These are phyloP conservation scores for Salix caprea DNA, from an alignment of 345 rosid genomes.

Conservation along the genomic window DNA sequence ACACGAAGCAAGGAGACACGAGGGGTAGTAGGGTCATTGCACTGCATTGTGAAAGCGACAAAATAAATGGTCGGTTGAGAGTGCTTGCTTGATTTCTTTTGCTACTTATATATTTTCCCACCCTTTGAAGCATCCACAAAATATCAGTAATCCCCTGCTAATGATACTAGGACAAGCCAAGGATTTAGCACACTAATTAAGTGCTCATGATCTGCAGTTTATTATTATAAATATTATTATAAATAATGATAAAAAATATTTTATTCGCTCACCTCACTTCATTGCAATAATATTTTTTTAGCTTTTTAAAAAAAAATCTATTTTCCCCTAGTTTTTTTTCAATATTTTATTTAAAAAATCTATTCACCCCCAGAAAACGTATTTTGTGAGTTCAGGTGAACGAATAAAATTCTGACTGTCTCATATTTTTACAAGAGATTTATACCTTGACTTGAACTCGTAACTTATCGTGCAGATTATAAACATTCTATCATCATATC, in stretches of 20 bases:
- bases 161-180: neutral
- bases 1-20: neutral
- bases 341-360: too few relatives aligned
- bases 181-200: neutral
- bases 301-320: too few relatives aligned
- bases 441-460: too few relatives aligned
- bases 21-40: slow-evolving; percentile 1
- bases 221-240: too few relatives aligned
- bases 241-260: too few relatives aligned
- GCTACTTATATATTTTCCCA: neutral
- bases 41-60: neutral
- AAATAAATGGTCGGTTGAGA: slow-evolving; percentile 9
- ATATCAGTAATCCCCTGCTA: neutral
- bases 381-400: accelerated
- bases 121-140: neutral
- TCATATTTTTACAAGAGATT: accelerated
- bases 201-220: neutral
- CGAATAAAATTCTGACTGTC: too few relatives aligned
- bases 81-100: neutral
- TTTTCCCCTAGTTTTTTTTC: too few relatives aligned
- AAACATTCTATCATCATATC: too few relatives aligned
- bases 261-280: too few relatives aligned
- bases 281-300: too few relatives aligned
- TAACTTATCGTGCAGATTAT: accelerated
- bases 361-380: too few relatives aligned